Evolutionary conservation across 192 early-diverging fungal species (phyloP), one percentile per base, ranked within the genome.

Genomic region (Rhizoclosmatium sp.): DNA sequence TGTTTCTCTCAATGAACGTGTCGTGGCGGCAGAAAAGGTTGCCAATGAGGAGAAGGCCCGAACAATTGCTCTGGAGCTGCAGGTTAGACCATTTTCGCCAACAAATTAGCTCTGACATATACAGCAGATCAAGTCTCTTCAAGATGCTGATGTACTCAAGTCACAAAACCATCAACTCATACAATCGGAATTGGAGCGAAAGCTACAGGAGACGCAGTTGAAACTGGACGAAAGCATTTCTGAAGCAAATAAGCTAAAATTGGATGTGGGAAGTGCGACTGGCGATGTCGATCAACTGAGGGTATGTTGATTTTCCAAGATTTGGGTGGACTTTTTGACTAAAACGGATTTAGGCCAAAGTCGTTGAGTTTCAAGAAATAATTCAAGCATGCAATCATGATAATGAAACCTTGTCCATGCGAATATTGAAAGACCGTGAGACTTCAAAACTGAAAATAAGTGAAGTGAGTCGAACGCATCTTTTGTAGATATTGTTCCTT

Each of bases 351-450:
- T n/a, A 62, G 75, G 14, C 51, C 5, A 46, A 62, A n/a, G 19
- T 58, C 9, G 40, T 21, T 3, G 10, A 66, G 47, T 44, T 66
- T 19, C 9, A 47, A 49, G 65, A 7, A 2, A 21, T 41, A 19
- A 12, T 75, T 40, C 60, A 78, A 21, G 23, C 23, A 3, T 3
- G 54, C 47, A 82, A 88, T 59, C 76, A 81, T 7, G 85, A 83
- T 39, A 83, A 78, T 19, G 42, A 78, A 4, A 46, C 69, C 16
- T 41, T 87, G 48, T 71, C 78, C 14, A 54, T 74, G 14, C 41
- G 78, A n/a, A 51, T 86, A 16, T 16, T 87, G 40, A 87, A 88
- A 59, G 87, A 88, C 31, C 58, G 47, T 5, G 60, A 61, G 3
- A 46, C 58, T 12, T 19, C 42, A 46, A 47, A 47, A 46, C 7